Evolutionary conservation across 108 stramenopile species (phyloP), one percentile per base, ranked within the genome.

Genomic region (Skeletonema grethae): DNA sequence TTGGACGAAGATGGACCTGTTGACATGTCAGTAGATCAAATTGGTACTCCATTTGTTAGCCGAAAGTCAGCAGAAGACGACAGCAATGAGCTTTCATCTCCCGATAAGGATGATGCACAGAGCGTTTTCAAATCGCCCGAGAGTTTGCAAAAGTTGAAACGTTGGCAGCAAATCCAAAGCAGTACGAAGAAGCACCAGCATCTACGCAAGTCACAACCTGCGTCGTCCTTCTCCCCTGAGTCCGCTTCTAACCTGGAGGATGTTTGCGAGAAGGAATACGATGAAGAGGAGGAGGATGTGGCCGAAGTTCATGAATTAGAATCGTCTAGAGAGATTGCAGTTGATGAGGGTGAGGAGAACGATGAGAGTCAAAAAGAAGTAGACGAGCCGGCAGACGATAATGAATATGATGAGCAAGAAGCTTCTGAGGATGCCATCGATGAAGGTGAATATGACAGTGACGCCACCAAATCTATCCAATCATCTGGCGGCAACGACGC

Each of bases 341-440:
- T 9, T 53, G 22, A 53, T 53, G 6, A 7, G 50, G 22, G 20
- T n/a, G 41, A 43, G 15, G 15, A 43, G 41, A 43, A 4, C 15
- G 15, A 43, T 43, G 10, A 43, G 41, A 43, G n/a, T n/a, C 41
- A 43, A 43, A 15, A 41, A 64, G 32, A 53, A 24, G 57, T 15
- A 1, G 59, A 61, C 3, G 46, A 50, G 24, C 12, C 32, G 11
- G 43, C 30, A 10, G 46, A 0, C 22, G 29, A 46, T 32, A 41
- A 74, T n/a, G 46, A 66, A 20, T 50, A 55, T 22, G 20, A 53
- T 28, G 65, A 67, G 11, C 64, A 75, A 31, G 57, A 66, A 7
- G 46, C 31, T 50, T 20, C 24, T 16, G 11, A 50, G 65, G 45
- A 32, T 60, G 59, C 13, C 15, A 7, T 32, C 24, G 59, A 64